Evolutionary conservation across 768 basidiomycete species (phyloP).

Genomic region (Boletus barrowsii): DNA sequence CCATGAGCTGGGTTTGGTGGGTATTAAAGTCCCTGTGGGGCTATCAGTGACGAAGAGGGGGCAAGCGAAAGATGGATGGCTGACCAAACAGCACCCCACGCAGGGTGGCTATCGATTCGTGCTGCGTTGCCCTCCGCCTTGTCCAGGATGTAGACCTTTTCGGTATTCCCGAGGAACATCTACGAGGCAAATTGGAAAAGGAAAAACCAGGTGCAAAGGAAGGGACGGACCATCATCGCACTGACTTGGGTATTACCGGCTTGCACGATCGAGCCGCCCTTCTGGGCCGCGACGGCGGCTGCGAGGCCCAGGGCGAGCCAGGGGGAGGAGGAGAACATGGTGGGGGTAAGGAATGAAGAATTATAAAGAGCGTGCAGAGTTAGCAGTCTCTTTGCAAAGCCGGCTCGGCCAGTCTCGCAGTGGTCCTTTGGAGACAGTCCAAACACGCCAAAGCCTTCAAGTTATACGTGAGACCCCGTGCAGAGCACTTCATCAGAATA

Average conservation of each 20-base stretch:
- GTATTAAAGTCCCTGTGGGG: constrained; percentile 23
- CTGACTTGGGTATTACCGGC: constrained; percentile 41
- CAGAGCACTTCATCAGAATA: no score
- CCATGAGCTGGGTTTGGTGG: constrained; percentile 19
- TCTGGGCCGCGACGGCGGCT: constrained; percentile 25
- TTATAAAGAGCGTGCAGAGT: constrained; percentile 14
- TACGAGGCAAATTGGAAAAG: constrained; percentile 23
- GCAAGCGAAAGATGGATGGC: not conserved
- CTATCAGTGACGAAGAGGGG: not conserved
- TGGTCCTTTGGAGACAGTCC: not conserved
- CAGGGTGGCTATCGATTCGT: constrained; percentile 64
- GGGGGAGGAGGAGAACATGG: constrained; percentile 33
- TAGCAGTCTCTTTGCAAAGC: not conserved
- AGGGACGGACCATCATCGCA: constrained; percentile 50
- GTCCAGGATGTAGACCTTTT: constrained; percentile 90
- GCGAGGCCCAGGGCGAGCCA: constrained; percentile 48
- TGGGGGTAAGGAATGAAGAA: constrained; percentile 8
- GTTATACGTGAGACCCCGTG: not conserved
- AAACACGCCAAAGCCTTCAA: not conserved
- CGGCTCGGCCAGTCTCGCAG: not conserved
- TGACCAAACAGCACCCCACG: constrained; percentile 71
- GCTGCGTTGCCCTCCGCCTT: constrained; percentile 79
- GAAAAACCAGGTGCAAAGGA: not conserved
- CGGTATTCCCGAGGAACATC: constrained; percentile 78
- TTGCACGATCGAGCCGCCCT: constrained; percentile 21